phyloP scores from a whole-genome alignment of 306 rosid species.

The Sicyos baderoa region DNA sequence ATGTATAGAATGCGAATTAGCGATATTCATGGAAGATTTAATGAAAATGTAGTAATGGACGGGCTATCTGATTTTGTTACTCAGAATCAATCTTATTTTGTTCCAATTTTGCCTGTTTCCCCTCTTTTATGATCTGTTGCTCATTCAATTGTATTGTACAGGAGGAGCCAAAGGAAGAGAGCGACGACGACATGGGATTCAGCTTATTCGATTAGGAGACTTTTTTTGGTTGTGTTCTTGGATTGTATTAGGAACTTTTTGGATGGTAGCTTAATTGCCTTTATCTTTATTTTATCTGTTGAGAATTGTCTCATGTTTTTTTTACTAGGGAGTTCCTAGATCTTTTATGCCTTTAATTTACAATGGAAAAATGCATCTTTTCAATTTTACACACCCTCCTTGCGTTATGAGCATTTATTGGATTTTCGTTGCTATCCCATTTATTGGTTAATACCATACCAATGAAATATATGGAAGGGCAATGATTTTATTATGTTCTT shows the following conservation, averaged over 20 bases:
- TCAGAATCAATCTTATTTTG: background rate
- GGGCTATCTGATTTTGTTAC: background rate
- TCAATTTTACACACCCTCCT: background rate
- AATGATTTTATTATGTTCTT: background rate
- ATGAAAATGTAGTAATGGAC: background rate
- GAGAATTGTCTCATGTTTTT: background rate
- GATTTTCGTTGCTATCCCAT: background rate
- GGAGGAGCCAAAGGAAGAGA: conserved; percentile 21
- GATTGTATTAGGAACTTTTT: background rate
- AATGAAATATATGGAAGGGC: background rate
- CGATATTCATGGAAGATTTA: background rate
- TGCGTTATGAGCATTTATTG: background rate
- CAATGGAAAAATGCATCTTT: background rate
- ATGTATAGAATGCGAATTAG: background rate
- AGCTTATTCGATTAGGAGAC: conserved; percentile 15
- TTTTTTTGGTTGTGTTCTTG: background rate
- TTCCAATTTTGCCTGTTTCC: background rate
- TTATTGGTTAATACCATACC: background rate
- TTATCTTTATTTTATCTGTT: background rate
- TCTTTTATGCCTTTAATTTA: background rate
- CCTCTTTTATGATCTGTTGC: background rate
- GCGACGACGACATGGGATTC: conserved; percentile 19
- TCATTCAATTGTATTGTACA: background rate
- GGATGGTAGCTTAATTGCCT: background rate
- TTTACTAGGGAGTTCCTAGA: background rate